These are phyloP conservation scores for slime mould (Dictyostelium discoideum) DNA, from an alignment of 78 protist genomes.

Conservation along the genomic window DNA sequence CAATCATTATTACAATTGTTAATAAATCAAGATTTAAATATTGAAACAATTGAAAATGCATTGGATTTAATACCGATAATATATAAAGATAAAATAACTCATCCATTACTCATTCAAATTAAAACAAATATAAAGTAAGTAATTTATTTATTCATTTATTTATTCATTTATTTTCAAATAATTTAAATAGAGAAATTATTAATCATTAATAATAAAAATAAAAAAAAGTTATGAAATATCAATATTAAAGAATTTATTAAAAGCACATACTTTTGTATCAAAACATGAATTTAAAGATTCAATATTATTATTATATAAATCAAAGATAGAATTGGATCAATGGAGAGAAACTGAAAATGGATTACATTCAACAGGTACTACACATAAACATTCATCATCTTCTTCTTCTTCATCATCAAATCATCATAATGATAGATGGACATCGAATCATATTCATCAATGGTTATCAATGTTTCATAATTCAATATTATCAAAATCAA, in stretches of 20 bases:
- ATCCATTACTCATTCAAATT: constrained; percentile 62
- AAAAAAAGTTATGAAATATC: constrained; percentile 49
- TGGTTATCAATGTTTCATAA: constrained; percentile 52
- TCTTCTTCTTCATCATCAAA: neutral
- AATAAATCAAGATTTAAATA: neutral
- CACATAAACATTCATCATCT: neutral
- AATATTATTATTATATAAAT: constrained; percentile 45
- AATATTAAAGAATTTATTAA: constrained; percentile 50
- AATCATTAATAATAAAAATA: neutral
- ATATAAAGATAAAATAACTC: constrained; percentile 68
- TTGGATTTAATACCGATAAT: constrained; percentile 44
- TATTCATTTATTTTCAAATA: too few relatives aligned
- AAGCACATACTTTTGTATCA: constrained; percentile 3
- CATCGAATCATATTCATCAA: constrained; percentile 53
- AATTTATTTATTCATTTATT: neutral
- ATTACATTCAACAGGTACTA: neutral
- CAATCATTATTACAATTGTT: constrained; percentile 9
- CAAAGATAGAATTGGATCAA: constrained; percentile 29
- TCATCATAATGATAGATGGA: constrained; percentile 28
- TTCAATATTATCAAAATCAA: constrained; percentile 17
- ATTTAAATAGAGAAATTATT: too few relatives aligned
- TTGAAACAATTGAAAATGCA: constrained; percentile 15
- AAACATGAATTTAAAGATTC: constrained; percentile 67
- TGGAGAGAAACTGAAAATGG: constrained; percentile 63
- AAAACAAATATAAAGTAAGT: constrained; percentile 66